These are phyloP conservation scores for Arthrobotrys sinensis DNA, from an alignment of 2,329 filamentous ascomycete species.

Conservation along the genomic window DNA sequence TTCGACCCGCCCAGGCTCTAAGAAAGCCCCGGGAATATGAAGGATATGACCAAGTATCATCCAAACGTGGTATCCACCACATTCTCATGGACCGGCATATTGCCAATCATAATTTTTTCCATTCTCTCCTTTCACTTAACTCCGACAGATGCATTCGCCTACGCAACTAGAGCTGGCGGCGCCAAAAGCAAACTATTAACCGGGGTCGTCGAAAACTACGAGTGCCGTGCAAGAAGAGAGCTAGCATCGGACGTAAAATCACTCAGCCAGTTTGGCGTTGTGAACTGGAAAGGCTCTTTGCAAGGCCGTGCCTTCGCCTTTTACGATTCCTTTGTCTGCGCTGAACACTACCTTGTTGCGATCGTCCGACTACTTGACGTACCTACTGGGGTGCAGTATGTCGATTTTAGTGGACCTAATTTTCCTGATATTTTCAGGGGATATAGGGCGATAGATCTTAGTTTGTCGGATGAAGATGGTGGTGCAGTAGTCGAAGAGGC, in stretches of 20 bases:
- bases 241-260: background rate
- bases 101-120: background rate
- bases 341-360: background rate
- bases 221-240: slow-evolving; percentile 8
- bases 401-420: slow-evolving; percentile 29
- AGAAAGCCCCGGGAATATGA: background rate
- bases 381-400: slow-evolving; percentile 28
- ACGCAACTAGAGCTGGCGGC: background rate
- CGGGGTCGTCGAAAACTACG: background rate
- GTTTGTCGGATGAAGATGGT: background rate
- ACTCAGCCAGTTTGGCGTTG: slow-evolving; percentile 29
- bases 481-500: background rate
- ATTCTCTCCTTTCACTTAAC: background rate
- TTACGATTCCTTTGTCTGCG: slow-evolving; percentile 4
- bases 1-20: too few species aligned
- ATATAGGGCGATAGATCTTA: slow-evolving; percentile 18
- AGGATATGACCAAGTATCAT: too few species aligned
- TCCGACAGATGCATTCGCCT: slow-evolving; percentile 13
- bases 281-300: slow-evolving; percentile 37
- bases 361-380: slow-evolving; percentile 38
- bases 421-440: slow-evolving; percentile 18
- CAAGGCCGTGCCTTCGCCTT: slow-evolving; percentile 35
- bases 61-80: background rate
- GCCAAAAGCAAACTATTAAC: background rate
- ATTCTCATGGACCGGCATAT: background rate